phyloP scores from a whole-genome alignment of 176 grass and related monocot species.

The Carex myosuroides region DNA sequence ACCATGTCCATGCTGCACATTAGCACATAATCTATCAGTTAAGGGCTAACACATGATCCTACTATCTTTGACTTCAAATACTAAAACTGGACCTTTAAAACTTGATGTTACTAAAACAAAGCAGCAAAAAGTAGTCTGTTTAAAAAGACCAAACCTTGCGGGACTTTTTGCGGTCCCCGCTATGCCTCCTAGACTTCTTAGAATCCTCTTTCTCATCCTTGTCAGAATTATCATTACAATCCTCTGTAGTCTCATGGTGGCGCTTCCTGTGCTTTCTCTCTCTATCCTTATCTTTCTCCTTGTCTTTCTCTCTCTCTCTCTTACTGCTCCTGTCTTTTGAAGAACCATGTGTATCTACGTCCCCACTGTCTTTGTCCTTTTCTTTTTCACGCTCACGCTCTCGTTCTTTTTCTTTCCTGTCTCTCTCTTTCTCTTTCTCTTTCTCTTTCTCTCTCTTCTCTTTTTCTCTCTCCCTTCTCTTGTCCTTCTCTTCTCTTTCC shows the following conservation, averaged over 20 bases:
- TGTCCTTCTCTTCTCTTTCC: conserved; percentile 71
- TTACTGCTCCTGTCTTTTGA: conserved; percentile 26
- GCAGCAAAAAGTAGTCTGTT: conserved; percentile 26
- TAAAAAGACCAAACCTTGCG: conserved; percentile 58
- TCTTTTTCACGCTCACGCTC: conserved; percentile 84
- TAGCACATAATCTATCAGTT: neutral
- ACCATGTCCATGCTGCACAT: conserved; percentile 63
- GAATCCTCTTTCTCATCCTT: conserved; percentile 70
- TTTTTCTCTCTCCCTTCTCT: conserved; percentile 81
- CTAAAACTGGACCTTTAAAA: neutral
- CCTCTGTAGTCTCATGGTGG: conserved; percentile 59
- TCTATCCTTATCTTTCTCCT: conserved; percentile 81
- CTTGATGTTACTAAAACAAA: neutral
- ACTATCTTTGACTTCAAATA: neutral
- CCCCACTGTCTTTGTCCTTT: conserved; percentile 68
- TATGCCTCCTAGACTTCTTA: conserved; percentile 78
- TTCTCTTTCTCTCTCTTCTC: conserved; percentile 83
- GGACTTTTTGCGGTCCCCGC: conserved; percentile 84
- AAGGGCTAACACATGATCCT: neutral
- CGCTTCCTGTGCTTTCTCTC: conserved; percentile 93
- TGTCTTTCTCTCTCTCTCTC: conserved; percentile 52
- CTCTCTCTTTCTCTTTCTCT: conserved; percentile 70
- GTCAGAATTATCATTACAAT: conserved; percentile 49
- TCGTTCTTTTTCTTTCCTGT: conserved; percentile 53
- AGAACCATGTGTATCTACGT: conserved; percentile 43